A percentile compares a stretch with the other conserved stretches of the same genome.
These are phyloP conservation scores for Pyrenopolyporus hunteri DNA, from an alignment of 495 filamentous ascomycete species.

Conservation along the genomic window DNA sequence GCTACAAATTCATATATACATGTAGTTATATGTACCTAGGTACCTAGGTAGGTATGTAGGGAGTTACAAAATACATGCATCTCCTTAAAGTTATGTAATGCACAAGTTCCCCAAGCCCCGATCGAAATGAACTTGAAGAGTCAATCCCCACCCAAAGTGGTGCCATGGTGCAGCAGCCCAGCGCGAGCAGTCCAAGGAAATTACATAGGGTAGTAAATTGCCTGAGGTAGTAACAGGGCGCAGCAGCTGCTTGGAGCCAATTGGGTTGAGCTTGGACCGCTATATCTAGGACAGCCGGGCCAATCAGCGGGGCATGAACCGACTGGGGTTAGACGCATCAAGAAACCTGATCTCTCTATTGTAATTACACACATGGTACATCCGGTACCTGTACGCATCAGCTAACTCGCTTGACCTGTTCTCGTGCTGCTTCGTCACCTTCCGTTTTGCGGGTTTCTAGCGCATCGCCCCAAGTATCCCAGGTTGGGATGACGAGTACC, in stretches of 20 bases:
- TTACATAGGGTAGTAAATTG: constrained; percentile 34
- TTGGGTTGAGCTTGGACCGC: constrained; percentile 24
- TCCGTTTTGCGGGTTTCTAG: constrained; percentile 17
- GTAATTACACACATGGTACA: no score
- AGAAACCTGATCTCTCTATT: constrained; percentile 35
- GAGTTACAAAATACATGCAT: no score
- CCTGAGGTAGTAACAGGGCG: constrained; percentile 29
- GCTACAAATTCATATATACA: neutral
- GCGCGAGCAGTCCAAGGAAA: constrained; percentile 26
- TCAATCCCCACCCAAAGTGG: constrained; percentile 1
- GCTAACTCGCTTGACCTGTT: constrained; percentile 25
- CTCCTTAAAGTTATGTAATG: no score
- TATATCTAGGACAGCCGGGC: constrained; percentile 34
- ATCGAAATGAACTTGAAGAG: constrained; percentile 3
- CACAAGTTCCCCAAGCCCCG: no score
- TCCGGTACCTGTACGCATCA: no score
- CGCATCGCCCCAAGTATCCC: constrained; percentile 21
- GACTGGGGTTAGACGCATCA: constrained; percentile 28
- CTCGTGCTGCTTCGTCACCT: constrained; percentile 18
- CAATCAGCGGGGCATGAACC: constrained; percentile 22
- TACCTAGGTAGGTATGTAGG: neutral
- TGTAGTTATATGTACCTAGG: neutral
- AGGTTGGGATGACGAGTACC: constrained; percentile 24
- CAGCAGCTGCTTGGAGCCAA: constrained; percentile 33
- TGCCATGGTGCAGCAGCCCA: constrained; percentile 7